phyloP scores from a whole-genome alignment of 2,329 filamentous ascomycete genomes.

The Didymella keratinophila region DNA sequence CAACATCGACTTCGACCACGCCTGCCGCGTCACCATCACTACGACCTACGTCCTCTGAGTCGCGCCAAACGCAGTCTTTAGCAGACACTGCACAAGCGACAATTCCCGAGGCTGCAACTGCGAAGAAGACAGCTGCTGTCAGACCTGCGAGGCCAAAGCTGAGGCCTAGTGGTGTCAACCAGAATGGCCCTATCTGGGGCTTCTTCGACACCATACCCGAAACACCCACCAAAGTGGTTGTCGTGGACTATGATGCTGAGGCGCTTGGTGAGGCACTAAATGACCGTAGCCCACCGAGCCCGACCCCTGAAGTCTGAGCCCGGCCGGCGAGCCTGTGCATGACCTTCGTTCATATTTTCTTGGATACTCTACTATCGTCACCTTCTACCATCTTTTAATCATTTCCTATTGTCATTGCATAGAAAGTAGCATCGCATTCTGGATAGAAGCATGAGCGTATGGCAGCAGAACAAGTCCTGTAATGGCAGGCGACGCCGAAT shows the following conservation, averaged over 20 bases:
- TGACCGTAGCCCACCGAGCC: constrained; percentile 25
- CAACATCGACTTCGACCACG: constrained; percentile 47
- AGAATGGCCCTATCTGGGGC: constrained; percentile 50
- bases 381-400: constrained; percentile 17
- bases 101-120: neutral
- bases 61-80: constrained; percentile 34
- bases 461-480: neutral
- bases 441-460: constrained; percentile 10
- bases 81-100: constrained; percentile 19
- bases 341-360: constrained; percentile 7
- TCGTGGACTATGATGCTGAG: constrained; percentile 49
- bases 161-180: constrained; percentile 49
- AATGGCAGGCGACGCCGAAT: neutral
- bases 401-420: constrained; percentile 3
- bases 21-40: constrained; percentile 30
- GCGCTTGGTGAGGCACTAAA: constrained; percentile 49
- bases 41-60: constrained; percentile 31
- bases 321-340: neutral
- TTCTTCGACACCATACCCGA: constrained; percentile 45
- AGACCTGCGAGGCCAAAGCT: constrained; percentile 24
- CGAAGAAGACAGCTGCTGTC: constrained; percentile 7
- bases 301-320: neutral
- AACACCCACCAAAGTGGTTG: constrained; percentile 45
- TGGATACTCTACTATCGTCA: neutral
- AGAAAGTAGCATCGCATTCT: neutral